Conservation (phyloP, 2,329 filamentous ascomycete genomes). For the Pestalotiopsis sp. region DNA sequence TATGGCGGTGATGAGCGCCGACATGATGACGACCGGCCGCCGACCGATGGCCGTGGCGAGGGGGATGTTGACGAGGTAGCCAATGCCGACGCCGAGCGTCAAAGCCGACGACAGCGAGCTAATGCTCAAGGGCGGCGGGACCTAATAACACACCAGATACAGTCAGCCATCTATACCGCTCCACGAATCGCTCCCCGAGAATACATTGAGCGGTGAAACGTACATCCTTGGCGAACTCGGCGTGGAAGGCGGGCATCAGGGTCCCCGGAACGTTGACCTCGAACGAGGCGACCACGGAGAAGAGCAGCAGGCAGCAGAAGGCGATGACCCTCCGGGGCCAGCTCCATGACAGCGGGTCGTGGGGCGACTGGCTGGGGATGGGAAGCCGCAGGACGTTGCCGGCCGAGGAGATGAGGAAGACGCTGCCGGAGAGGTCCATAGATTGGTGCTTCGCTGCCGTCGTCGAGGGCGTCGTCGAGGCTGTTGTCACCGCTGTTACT, state of each 20-base stretch:
- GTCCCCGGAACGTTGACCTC: background rate
- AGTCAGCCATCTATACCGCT: background rate
- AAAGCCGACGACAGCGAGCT: slow-evolving; percentile 32
- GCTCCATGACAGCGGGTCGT: slow-evolving; percentile 33
- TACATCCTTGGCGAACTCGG: background rate
- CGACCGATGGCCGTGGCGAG: slow-evolving; percentile 38
- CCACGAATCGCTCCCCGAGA: too few species aligned
- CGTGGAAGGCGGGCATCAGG: background rate
- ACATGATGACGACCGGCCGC: slow-evolving; percentile 36
- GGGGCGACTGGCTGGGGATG: slow-evolving; percentile 31
- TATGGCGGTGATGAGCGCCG: slow-evolving; percentile 27
- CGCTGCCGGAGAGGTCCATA: slow-evolving; percentile 24
- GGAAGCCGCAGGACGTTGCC: slow-evolving; percentile 32
- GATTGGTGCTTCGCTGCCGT: background rate
- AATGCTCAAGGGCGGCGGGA: slow-evolving; percentile 25
- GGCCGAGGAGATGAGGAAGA: slow-evolving; percentile 34
- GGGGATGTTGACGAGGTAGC: slow-evolving; percentile 35
- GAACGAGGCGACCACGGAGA: slow-evolving; percentile 1
- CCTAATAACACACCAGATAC: slow-evolving; percentile 15
- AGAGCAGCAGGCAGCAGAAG: slow-evolving; percentile 9
- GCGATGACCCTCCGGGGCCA: slow-evolving; percentile 20
- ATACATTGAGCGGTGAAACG: background rate
- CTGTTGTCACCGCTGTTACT: too few species aligned
- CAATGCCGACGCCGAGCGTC: slow-evolving; percentile 28
- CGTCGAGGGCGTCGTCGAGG: background rate